These are phyloP conservation scores for Lentinula edodes DNA, from an alignment of 768 basidiomycete species.

Conservation along the genomic window DNA sequence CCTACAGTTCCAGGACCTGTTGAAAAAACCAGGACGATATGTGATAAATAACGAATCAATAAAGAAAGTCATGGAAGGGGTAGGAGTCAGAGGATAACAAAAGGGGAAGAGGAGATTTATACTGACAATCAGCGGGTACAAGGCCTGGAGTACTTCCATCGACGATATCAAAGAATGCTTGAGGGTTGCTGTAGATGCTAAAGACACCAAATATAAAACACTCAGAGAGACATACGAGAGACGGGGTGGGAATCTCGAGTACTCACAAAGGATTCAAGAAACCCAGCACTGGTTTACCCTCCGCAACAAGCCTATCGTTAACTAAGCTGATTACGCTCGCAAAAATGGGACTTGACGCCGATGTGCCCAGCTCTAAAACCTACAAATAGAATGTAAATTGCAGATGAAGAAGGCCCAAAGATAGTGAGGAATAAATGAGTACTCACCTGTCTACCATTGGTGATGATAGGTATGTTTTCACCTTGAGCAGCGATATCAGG, in stretches of 20 bases:
- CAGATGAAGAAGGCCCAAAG: constrained; percentile 10
- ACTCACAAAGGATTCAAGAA: constrained; percentile 28
- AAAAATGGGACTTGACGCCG: constrained; percentile 41
- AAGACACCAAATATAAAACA: neutral
- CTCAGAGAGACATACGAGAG: no score
- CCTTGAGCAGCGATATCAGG: constrained; percentile 46
- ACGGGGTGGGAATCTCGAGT: no score
- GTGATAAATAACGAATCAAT: neutral
- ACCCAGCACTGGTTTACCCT: constrained; percentile 27
- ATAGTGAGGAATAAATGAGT: constrained; percentile 22
- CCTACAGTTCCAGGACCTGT: neutral
- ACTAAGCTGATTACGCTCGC: constrained; percentile 39
- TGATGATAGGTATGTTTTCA: constrained; percentile 12
- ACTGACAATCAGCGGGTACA: neutral
- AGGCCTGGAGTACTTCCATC: constrained; percentile 16
- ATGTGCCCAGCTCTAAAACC: constrained; percentile 35
- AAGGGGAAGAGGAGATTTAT: neutral
- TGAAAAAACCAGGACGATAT: neutral
- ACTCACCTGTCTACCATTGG: neutral
- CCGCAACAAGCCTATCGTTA: constrained; percentile 34
- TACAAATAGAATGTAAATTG: neutral
- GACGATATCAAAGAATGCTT: constrained; percentile 36
- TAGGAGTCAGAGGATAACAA: neutral
- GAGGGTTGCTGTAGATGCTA: constrained; percentile 27
- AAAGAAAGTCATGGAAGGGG: neutral